Conservation (phyloP, 2,329 filamentous ascomycete genomes). For the Phaeoacremonium minimum region DNA sequence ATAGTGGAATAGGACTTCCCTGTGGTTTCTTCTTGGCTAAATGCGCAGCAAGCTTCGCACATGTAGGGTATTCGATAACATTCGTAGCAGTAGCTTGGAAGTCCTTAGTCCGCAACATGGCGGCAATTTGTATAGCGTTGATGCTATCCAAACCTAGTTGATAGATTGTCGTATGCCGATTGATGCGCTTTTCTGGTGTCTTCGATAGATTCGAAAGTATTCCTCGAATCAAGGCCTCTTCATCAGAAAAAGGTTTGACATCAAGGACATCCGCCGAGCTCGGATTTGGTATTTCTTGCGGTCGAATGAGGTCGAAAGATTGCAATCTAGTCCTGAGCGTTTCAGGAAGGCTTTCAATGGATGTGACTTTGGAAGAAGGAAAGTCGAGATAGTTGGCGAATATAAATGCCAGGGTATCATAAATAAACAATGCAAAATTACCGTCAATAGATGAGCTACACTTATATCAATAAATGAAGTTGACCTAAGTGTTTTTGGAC, state of each 20-base stretch:
- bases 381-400: conserved; percentile 3
- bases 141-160: conserved; percentile 90
- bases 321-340: conserved; percentile 2
- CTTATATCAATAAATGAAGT: no score
- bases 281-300: neutral
- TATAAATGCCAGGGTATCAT: conserved; percentile 7
- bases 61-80: conserved; percentile 62
- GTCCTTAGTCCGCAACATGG: conserved; percentile 56
- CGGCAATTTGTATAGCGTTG: conserved; percentile 74
- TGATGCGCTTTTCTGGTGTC: conserved; percentile 44
- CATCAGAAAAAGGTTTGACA: conserved; percentile 37
- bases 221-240: conserved; percentile 49
- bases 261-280: neutral
- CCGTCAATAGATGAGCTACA: conserved; percentile 10
- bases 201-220: conserved; percentile 57
- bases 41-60: conserved; percentile 27
- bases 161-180: conserved; percentile 68
- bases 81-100: conserved; percentile 62
- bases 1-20: conserved; percentile 10
- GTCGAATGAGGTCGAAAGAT: conserved; percentile 1
- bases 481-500: no score
- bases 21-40: neutral
- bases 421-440: conserved; percentile 2
- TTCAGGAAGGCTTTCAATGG: conserved; percentile 3
- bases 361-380: conserved; percentile 6